Evolutionary conservation across 2,329 filamentous ascomycete species (phyloP), one percentile per base, ranked within the genome.

Genomic region (Macroventuria anomochaeta): DNA sequence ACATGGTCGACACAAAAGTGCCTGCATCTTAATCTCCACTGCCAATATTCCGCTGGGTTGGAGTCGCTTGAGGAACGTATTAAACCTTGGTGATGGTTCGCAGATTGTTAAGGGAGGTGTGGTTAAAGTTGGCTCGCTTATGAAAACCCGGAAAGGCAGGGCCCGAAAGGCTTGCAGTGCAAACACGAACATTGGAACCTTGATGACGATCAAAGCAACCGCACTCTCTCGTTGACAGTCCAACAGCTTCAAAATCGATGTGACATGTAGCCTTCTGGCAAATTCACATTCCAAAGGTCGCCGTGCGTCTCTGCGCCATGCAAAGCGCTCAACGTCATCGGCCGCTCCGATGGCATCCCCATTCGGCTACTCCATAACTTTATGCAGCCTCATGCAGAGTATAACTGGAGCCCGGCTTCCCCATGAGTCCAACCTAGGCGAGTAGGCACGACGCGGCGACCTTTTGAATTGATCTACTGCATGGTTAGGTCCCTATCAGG

Each of bases 401-500:
- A 42, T 36, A 31, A 40, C 28, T 47, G 29, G 50, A 32, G 42
- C 23, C 20, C 15, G 25, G 15, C 17, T 18, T 32, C 29, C 36
- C 25, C 10, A 41, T 25, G 18, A 37, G 49, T 53, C 23, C 37
- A 41, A n/a, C 25, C 26, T 37, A 46, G 31, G 31, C 32, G 32
- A 23, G 3, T 7, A 21, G 17, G 10, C 37, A 18, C n/a, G 33
- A 23, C 23, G 25, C 32, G 42, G 37, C 23, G 50, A 53, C 42
- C 31, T 37, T 41, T 53, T 28, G 42, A 42, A 38, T 25, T 23
- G 23, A 21, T 26, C 42, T 47, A 32, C 42, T 47, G 50, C 50
- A 53, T 32, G 42, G 21, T n/a, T 15, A 47, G 37, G 42, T 53
- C 50, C 42, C 50, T 37, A 42, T 47, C 23, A 42, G 50, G 50